Evolutionary conservation across 2,329 filamentous ascomycete genomes (phyloP).

Genomic region (Aspergillus caelatus): DNA sequence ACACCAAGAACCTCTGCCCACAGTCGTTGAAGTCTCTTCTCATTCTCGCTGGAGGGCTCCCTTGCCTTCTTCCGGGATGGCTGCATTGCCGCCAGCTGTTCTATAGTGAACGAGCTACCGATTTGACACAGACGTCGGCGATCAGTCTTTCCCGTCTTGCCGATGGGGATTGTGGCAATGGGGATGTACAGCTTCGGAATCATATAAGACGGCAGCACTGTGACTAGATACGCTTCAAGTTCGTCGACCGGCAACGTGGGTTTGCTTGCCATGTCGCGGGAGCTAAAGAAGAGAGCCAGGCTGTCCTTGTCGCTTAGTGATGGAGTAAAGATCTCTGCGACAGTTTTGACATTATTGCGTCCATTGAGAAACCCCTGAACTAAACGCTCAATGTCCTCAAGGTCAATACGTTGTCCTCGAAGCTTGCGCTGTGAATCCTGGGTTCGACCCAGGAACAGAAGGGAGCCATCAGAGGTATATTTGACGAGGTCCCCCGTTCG

Average conservation of each 20-base stretch:
- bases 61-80: background rate
- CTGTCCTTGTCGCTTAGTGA: background rate
- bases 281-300: background rate
- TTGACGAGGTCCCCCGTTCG: conserved; percentile 8
- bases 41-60: background rate
- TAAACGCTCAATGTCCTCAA: conserved; percentile 10
- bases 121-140: conserved; percentile 1
- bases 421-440: conserved; percentile 13
- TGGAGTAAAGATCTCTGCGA: background rate
- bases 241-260: background rate
- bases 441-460: conserved; percentile 5
- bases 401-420: conserved; percentile 11
- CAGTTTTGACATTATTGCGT: background rate
- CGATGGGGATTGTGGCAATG: background rate
- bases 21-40: background rate
- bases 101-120: background rate
- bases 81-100: background rate
- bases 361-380: background rate
- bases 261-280: background rate
- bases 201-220: conserved; percentile 8
- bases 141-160: conserved; percentile 7
- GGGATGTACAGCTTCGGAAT: conserved; percentile 3
- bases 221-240: background rate
- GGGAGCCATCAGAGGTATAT: conserved; percentile 1
- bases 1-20: background rate